These are phyloP conservation scores for Citrus reticulata DNA, from an alignment of 345 rosid species.

Conservation along the genomic window DNA sequence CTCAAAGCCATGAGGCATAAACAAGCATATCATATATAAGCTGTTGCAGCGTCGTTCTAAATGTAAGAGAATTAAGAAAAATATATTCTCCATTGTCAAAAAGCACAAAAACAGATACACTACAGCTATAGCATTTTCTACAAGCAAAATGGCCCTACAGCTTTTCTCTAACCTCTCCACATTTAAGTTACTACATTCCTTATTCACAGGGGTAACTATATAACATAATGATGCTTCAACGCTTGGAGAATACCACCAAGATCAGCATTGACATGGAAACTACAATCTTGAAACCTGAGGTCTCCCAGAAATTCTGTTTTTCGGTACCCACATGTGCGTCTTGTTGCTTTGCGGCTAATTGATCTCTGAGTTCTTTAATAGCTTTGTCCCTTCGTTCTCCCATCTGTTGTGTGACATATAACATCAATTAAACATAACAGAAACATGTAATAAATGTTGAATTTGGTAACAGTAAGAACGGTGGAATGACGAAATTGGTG, in stretches of 20 bases:
- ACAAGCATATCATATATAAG: not conserved
- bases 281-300: slow-evolving; percentile 72
- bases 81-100: slow-evolving; percentile 2
- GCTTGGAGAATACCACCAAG: slow-evolving; percentile 72
- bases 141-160: slow-evolving; percentile 20
- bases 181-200: not conserved
- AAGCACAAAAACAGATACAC: not conserved
- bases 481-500: not conserved
- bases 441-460: not conserved
- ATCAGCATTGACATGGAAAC: slow-evolving; percentile 88
- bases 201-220: slow-evolving; percentile 19
- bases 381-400: slow-evolving; percentile 84
- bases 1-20: not conserved
- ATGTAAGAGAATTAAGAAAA: not conserved
- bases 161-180: slow-evolving; percentile 9
- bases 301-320: slow-evolving; percentile 79
- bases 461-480: too few relatives aligned
- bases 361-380: slow-evolving; percentile 62
- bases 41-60: not conserved
- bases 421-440: not conserved
- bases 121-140: slow-evolving; percentile 20
- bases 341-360: slow-evolving; percentile 50
- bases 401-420: slow-evolving; percentile 41
- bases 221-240: slow-evolving; percentile 20
- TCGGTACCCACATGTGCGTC: slow-evolving; percentile 21